A percentile compares a stretch with the other conserved stretches of the same genome.
Evolutionary conservation across 495 filamentous ascomycete species (phyloP).

Genomic region (Tuber umbilicatum): DNA sequence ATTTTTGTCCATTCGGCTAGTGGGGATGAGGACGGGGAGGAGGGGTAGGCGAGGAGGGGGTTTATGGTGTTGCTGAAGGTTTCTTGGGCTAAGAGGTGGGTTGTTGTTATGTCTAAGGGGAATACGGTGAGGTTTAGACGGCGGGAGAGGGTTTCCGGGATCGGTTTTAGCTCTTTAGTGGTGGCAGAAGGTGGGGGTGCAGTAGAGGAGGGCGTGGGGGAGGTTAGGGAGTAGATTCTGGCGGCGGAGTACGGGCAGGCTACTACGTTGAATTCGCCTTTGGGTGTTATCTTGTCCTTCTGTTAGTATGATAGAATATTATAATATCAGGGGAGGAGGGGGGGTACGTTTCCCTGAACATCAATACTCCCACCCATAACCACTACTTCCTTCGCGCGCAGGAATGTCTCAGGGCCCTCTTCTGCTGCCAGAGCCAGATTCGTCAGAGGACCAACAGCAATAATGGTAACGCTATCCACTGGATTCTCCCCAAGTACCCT

Average conservation of each 20-base stretch:
- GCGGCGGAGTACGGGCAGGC: slow-evolving; percentile 80
- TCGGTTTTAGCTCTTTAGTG: slow-evolving; percentile 52
- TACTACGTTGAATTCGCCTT: slow-evolving; percentile 77
- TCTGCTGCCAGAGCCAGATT: slow-evolving; percentile 84
- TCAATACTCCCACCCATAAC: slow-evolving; percentile 95
- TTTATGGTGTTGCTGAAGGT: slow-evolving; percentile 54
- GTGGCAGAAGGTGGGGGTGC: slow-evolving; percentile 39
- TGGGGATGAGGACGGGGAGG: slow-evolving; percentile 66
- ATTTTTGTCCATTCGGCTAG: slow-evolving; percentile 74
- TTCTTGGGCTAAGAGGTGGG: slow-evolving; percentile 59
- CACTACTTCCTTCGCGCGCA: slow-evolving; percentile 79
- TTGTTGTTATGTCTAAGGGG: slow-evolving; percentile 80
- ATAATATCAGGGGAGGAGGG: background rate
- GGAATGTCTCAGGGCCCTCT: slow-evolving; percentile 75
- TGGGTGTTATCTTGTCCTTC: slow-evolving; percentile 55
- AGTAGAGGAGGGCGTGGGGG: slow-evolving; percentile 59
- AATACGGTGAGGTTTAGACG: slow-evolving; percentile 69
- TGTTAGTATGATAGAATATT: slow-evolving; percentile 10
- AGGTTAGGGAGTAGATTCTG: slow-evolving; percentile 82
- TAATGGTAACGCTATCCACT: slow-evolving; percentile 74
- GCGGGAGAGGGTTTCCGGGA: slow-evolving; percentile 59
- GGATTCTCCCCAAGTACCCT: slow-evolving; percentile 69
- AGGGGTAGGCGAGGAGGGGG: slow-evolving; percentile 43
- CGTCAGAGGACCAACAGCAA: slow-evolving; percentile 83
- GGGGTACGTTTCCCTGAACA: slow-evolving; percentile 61